Evolutionary conservation across 345 rosid genomes (phyloP), one percentile per base, ranked within the genome.

Genomic region (Hirschfeldia incana): DNA sequence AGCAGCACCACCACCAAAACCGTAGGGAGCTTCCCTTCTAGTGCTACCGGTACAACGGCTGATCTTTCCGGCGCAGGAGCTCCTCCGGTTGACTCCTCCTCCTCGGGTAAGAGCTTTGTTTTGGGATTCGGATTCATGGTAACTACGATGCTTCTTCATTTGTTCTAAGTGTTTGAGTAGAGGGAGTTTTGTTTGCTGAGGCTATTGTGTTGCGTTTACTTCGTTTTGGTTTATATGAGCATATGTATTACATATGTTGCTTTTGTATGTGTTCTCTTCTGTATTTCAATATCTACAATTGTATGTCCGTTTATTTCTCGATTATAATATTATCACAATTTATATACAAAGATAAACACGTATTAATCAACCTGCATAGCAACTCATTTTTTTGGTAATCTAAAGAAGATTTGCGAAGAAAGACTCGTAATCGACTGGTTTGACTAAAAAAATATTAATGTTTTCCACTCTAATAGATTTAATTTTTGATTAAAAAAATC

Each of bases 1-100:
- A 80, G 83, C 55, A 64, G 58, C 73, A 76, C 83, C 9, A 11
- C 83, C 28, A 55, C 76, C 55, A 80, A 80, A 75, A 80, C 83
- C n/a, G 76, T 75, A 0, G 80, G 80, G 64, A 80, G 29, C 58
- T 80, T 80, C 16, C 83, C 83, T 44, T 76, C 80, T 65, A 75
- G 28, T 64, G 17, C 36, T 8, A 61, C 68, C 0, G 71, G 62
- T 27, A 3, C 73, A 3, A 80, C 80, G 46, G 36, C 36, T 0
- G 80, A 80, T 71, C 65, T 80, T 80, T 1, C 65, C 4, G 79
- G 67, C 0, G 13, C 70, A 15, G 75, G 39, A 2, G 13, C 76
- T 65, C 3, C 69, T 58, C 64, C 73, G 4, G 73, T n/a, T 58
- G 76, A 80, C 57, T 75, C 83, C 32, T 79, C 81, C 59, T 49